Evolutionary conservation across 2,329 filamentous ascomycete genomes (phyloP).

Genomic region (Ophiostoma sp.): DNA sequence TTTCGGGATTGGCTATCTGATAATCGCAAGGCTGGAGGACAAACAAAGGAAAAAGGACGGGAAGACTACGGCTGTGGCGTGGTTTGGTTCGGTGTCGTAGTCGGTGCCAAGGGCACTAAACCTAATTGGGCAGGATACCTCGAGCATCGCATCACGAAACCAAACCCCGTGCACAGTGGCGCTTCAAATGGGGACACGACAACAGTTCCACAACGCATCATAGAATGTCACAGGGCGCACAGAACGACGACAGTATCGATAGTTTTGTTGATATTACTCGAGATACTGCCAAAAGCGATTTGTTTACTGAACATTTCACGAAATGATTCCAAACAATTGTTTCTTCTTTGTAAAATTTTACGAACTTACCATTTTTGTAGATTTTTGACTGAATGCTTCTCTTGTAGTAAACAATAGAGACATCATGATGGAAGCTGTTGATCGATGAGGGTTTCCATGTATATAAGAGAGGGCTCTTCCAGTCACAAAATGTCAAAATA

Average conservation of each 20-base stretch:
- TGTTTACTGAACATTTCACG: background rate
- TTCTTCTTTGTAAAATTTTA: background rate
- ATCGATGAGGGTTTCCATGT: too few species aligned
- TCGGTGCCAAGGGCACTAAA: background rate
- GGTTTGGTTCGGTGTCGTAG: background rate
- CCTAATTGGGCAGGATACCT: background rate
- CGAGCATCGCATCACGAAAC: constrained; percentile 1
- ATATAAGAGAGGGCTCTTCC: too few species aligned
- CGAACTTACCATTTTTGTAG: background rate
- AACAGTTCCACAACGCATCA: background rate
- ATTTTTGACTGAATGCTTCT: background rate
- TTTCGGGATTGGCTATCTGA: background rate
- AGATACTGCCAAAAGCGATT: background rate
- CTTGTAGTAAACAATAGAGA: background rate
- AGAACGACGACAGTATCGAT: too few species aligned
- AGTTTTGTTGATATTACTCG: background rate
- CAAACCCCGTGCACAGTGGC: background rate
- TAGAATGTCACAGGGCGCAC: background rate
- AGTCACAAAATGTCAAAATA: too few species aligned
- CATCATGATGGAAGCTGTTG: too few species aligned
- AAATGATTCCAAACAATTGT: background rate
- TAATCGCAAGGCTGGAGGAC: background rate
- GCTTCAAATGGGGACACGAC: background rate
- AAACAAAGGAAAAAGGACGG: background rate
- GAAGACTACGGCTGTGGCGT: background rate